These are phyloP conservation scores for Gaultheria prostrata DNA, from an alignment of 148 eudicot genomes.

Conservation along the genomic window DNA sequence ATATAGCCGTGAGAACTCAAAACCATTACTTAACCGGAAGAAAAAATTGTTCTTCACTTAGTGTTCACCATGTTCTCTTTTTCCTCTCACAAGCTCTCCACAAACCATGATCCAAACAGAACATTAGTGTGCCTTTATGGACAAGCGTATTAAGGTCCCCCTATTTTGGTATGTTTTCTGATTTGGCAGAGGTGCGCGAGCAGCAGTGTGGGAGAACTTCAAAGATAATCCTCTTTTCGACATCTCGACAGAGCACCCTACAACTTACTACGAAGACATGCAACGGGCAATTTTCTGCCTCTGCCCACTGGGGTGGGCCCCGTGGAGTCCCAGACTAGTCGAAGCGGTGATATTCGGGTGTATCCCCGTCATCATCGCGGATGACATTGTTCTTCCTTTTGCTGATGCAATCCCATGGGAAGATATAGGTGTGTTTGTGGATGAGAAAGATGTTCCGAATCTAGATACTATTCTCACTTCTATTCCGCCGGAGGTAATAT, in stretches of 20 bases:
- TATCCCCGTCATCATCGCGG: conserved; percentile 95
- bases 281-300: conserved; percentile 89
- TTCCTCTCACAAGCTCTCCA: background rate
- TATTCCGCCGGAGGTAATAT: conserved; percentile 75
- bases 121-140: background rate
- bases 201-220: conserved; percentile 98
- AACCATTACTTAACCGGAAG: background rate
- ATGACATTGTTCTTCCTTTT: conserved; percentile 91
- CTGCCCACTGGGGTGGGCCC: conserved; percentile 99
- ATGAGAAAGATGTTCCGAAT: conserved; percentile 86
- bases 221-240: conserved; percentile 96
- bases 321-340: conserved; percentile 97
- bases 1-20: background rate
- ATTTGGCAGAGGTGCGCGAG: conserved; percentile 82
- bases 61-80: background rate
- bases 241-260: conserved; percentile 98
- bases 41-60: background rate
- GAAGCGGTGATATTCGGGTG: conserved; percentile 98
- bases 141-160: background rate
- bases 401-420: conserved; percentile 99
- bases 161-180: background rate
- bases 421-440: conserved; percentile 87
- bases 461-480: conserved; percentile 83
- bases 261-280: conserved; percentile 98
- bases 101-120: background rate